These are phyloP conservation scores for Hymenoscyphus infarciens DNA, from an alignment of 2,329 filamentous ascomycete species.

Conservation along the genomic window DNA sequence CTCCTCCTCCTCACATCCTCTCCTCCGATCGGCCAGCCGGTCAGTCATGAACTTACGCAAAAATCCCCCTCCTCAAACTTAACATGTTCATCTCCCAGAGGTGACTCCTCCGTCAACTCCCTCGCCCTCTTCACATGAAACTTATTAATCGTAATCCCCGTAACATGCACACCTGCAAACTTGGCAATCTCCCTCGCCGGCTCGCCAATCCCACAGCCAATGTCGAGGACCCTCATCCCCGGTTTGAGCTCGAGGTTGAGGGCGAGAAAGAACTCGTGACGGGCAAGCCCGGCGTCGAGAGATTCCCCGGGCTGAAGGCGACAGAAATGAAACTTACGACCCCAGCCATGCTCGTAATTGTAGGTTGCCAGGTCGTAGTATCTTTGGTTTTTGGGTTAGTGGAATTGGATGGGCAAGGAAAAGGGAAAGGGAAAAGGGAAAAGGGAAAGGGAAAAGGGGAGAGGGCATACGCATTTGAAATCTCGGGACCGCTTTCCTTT, in stretches of 20 bases:
- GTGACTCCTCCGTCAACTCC: background rate
- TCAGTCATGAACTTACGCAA: background rate
- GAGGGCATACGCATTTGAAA: background rate
- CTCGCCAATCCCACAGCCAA: slow-evolving; percentile 6
- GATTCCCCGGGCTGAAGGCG: slow-evolving; percentile 5
- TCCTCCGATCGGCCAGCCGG: background rate
- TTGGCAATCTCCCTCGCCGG: slow-evolving; percentile 1
- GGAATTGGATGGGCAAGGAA: too few species aligned
- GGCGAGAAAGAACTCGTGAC: slow-evolving; percentile 9
- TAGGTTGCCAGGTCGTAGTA: slow-evolving; percentile 10
- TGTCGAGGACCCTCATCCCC: slow-evolving; percentile 7
- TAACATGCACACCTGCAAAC: slow-evolving; percentile 7
- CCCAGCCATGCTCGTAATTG: slow-evolving; percentile 11
- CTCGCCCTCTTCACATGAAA: background rate
- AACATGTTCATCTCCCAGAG: background rate
- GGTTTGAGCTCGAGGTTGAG: slow-evolving; percentile 4
- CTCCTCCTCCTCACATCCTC: too few species aligned
- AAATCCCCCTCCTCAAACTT: slow-evolving; percentile 6
- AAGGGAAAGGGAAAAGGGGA: too few species aligned
- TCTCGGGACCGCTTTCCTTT: background rate
- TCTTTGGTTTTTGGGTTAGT: background rate
- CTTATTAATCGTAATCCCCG: slow-evolving; percentile 7
- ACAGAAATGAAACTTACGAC: slow-evolving; percentile 11
- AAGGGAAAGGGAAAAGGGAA: too few species aligned
- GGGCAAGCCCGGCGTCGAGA: slow-evolving; percentile 7